Conservation (phyloP, 202 grass and related monocot species). For the Bolboschoenoplectus hybrid region DNA sequence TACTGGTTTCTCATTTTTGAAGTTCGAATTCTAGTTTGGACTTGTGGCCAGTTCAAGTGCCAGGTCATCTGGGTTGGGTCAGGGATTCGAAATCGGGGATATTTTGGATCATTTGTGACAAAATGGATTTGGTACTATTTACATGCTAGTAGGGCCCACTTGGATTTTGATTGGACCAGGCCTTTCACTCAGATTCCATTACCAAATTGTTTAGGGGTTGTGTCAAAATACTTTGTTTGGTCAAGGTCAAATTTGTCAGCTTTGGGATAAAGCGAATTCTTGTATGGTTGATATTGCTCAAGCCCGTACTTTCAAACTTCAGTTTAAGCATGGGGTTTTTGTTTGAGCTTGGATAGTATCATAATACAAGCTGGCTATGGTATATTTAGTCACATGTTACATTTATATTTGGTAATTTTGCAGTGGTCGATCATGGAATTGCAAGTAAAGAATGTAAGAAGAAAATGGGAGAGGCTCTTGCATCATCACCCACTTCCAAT, state of each 20-base stretch:
- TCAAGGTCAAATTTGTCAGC: neutral
- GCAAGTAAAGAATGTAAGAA: conserved; percentile 79
- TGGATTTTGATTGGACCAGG: neutral
- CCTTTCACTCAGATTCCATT: neutral
- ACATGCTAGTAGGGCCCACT: neutral
- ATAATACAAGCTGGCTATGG: neutral
- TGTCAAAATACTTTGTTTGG: neutral
- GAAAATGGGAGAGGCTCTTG: conserved; percentile 67
- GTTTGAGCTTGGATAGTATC: neutral
- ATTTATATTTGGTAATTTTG: conserved; percentile 38
- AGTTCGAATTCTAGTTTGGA: neutral
- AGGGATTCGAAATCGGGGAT: neutral
- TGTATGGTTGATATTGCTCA: neutral
- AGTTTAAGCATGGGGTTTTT: neutral
- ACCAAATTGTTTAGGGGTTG: neutral
- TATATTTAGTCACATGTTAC: neutral
- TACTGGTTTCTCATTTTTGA: neutral
- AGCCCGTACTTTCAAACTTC: neutral
- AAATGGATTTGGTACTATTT: neutral
- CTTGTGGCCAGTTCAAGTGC: neutral
- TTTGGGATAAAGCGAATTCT: neutral
- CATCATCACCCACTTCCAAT: conserved; percentile 21
- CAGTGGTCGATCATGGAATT: conserved; percentile 70
- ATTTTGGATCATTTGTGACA: neutral
- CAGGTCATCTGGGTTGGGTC: neutral